Evolutionary conservation across 768 basidiomycete species (phyloP), one percentile per base, ranked within the genome.

Genomic region (Hypholoma sublateritium): DNA sequence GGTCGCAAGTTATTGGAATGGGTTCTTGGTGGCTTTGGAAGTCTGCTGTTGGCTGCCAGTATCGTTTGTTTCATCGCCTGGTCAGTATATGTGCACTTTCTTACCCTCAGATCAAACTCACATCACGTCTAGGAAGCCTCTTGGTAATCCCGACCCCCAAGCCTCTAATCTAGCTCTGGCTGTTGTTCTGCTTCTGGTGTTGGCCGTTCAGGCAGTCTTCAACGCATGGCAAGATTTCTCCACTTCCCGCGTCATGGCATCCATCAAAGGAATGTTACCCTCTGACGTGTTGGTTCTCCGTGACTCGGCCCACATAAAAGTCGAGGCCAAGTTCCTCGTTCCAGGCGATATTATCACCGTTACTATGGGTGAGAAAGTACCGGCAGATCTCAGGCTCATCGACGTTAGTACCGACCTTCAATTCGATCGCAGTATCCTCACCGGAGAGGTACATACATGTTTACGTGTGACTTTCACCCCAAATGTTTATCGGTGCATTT

Each of bases 321-420:
- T 85, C 0, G 75, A 83, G 12, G 86, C 86, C 9, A 79, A 82
- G 55, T 79, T 85, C 42, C 80, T 88, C 37, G 84, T 89, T 6
- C 81, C 83, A 0, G 89, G 88, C 13, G 89, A 91, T 63, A 67
- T 91, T 25, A 80, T 89, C 51, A 73, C 76, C 1, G 79, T 90
- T 63, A 71, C 72, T 22, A 79, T 88, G 55, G 89, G 89, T 22
- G 83, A 85, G 63, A 84, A 87, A 14, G 80, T 89, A 2, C 89
- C 89, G 0, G 88, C 88, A 4, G 89, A 91, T 63, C 56, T 90
- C 14, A 79, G 84, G 48, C 72, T 91, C n/a, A 77, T 88, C 35
- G 74, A 83, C 4, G 78, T 77, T 21, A 81, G 80, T 19, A 70
- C 78, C 2, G 87, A 88, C 63, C 68, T 87, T 37, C 77, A 77